Percentiles rank a stretch among this genome's conserved stretches.
phyloP scores from a whole-genome alignment of 2,329 filamentous ascomycete genomes.

The Xylariaceae sp. region DNA sequence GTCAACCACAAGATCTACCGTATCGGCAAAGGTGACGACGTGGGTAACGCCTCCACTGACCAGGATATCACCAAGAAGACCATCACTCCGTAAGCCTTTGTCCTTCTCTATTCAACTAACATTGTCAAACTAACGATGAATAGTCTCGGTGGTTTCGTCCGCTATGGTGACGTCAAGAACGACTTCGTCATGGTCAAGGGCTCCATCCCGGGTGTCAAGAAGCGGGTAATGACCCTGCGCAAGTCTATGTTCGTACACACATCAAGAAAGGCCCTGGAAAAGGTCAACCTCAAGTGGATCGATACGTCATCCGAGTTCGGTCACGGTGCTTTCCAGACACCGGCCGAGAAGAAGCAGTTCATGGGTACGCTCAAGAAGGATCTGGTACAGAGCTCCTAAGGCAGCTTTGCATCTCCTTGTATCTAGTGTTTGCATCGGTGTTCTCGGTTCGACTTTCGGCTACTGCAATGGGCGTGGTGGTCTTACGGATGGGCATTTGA shows the following conservation, averaged over 20 bases:
- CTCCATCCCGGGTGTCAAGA: conserved; percentile 97
- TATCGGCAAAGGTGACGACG: conserved; percentile 89
- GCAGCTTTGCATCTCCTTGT: conserved; percentile 50
- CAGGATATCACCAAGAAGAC: conserved; percentile 98
- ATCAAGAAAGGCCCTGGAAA: conserved; percentile 93
- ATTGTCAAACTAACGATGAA: conserved; percentile 4
- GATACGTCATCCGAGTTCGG: conserved; percentile 99
- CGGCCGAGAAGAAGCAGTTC: conserved; percentile 97
- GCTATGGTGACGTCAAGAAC: conserved; percentile 99
- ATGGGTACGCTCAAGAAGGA: conserved; percentile 99
- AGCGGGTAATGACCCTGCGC: conserved; percentile 97
- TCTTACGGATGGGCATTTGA: conserved; percentile 43
- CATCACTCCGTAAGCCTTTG: conserved; percentile 91
- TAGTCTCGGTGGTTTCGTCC: conserved; percentile 98
- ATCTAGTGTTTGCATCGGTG: conserved; percentile 61
- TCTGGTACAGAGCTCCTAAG: conserved; percentile 57
- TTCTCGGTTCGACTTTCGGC: conserved; percentile 56
- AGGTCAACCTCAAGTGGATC: conserved; percentile 99
- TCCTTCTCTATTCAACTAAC: not conserved
- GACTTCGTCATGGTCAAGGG: conserved; percentile 99
- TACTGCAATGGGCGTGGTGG: conserved; percentile 42
- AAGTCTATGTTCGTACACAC: conserved; percentile 99
- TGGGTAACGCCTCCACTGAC: conserved; percentile 92
- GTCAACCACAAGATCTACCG: conserved; percentile 99
- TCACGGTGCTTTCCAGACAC: conserved; percentile 99